phyloP scores from a whole-genome alignment of 164 flowering plant species.

The Tetracentron sinense region DNA sequence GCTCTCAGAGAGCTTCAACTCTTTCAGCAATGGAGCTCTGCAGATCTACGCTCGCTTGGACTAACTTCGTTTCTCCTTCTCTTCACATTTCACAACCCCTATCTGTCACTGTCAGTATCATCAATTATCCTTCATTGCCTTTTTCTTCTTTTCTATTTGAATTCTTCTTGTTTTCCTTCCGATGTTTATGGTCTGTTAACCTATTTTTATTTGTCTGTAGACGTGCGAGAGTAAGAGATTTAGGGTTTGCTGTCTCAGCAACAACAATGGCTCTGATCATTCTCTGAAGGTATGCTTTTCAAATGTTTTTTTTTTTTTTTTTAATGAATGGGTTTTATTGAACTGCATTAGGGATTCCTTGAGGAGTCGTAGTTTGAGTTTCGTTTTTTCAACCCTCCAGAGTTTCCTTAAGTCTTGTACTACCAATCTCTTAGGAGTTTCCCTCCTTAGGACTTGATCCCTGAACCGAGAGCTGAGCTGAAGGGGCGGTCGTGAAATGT shows the following conservation, averaged over 20 bases:
- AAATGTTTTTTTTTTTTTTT: not conserved
- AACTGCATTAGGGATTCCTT: no score
- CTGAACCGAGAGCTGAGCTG: no score
- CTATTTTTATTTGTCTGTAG: conserved; percentile 22
- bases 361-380: no score
- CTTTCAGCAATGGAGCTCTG: conserved; percentile 35
- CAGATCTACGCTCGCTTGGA: conserved; percentile 43
- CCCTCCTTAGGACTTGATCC: no score
- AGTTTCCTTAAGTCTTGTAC: no score
- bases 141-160: no score
- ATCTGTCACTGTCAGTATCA: conserved; percentile 13
- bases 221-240: conserved; percentile 21
- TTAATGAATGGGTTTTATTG: not conserved
- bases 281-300: conserved; percentile 35
- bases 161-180: not conserved
- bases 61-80: conserved; percentile 38
- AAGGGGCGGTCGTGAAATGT: no score
- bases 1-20: not conserved
- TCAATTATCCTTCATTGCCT: conserved; percentile 2
- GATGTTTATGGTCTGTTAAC: not conserved
- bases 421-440: no score
- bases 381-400: no score
- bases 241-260: conserved; percentile 31
- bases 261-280: conserved; percentile 20
- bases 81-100: conserved; percentile 27